Evolutionary conservation across 495 filamentous ascomycete genomes (phyloP).

Genomic region (Hypoxylon lienhwacheense): DNA sequence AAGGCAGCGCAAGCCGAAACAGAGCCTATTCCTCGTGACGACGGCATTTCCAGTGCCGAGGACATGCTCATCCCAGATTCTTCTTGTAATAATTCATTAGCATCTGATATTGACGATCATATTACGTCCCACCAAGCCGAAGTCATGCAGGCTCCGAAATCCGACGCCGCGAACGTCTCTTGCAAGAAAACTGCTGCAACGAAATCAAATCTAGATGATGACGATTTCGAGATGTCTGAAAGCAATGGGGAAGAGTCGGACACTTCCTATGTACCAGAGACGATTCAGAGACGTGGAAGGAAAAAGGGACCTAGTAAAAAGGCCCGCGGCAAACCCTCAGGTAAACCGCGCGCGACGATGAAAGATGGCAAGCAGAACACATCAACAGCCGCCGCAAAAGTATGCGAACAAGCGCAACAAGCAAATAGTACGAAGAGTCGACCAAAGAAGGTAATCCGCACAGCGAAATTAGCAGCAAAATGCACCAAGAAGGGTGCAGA

Average conservation of each 20-base stretch:
- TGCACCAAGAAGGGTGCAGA: background rate
- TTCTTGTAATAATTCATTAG: background rate
- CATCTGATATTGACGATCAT: constrained; percentile 15
- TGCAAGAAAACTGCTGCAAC: background rate
- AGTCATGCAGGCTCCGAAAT: background rate
- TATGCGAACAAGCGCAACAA: constrained; percentile 9
- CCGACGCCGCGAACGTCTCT: background rate
- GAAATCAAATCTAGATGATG: constrained; percentile 1
- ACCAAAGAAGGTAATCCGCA: background rate
- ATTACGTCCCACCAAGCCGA: background rate
- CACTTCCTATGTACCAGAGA: constrained; percentile 12
- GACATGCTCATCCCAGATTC: constrained; percentile 17
- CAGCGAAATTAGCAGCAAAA: constrained; percentile 6
- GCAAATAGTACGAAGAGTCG: background rate
- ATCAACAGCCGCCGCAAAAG: background rate
- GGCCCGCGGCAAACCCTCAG: constrained; percentile 1
- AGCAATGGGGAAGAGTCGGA: constrained; percentile 11
- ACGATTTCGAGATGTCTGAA: constrained; percentile 9
- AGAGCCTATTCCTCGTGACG: constrained; percentile 23
- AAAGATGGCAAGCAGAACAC: background rate
- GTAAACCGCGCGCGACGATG: background rate
- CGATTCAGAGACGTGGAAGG: constrained; percentile 7
- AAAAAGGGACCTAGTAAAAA: constrained; percentile 3
- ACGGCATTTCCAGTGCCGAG: background rate
- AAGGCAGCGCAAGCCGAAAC: constrained; percentile 25